Conservation (phyloP, 306 rosid species). For the Prunus persica region DNA sequence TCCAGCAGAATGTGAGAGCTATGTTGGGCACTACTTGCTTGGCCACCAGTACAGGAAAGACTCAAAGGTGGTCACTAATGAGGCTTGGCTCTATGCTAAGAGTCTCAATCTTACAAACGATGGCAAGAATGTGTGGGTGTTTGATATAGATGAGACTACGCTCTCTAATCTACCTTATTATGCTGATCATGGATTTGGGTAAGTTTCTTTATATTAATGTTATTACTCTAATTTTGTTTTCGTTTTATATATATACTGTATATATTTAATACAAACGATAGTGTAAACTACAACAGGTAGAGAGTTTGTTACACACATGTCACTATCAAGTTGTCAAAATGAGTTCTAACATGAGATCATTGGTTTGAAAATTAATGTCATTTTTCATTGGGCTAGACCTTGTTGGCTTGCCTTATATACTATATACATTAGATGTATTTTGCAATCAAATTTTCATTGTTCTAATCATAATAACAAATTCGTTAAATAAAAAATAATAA, state of each 20-base stretch:
- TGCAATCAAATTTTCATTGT: too few species aligned
- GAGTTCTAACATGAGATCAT: too few species aligned
- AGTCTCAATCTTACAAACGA: conserved; percentile 14
- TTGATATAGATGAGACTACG: conserved; percentile 53
- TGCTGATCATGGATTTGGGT: conserved; percentile 55
- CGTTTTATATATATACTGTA: neutral
- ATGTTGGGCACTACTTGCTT: conserved; percentile 45
- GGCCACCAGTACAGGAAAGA: conserved; percentile 44
- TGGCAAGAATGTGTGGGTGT: conserved; percentile 35
- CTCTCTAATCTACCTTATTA: conserved; percentile 61
- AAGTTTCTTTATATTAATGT: neutral
- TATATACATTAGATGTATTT: too few species aligned
- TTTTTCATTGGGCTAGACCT: too few species aligned
- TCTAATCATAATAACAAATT: too few species aligned
- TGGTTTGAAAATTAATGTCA: too few species aligned
- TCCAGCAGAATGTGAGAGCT: conserved; percentile 38
- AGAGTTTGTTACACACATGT: too few species aligned
- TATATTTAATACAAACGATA: too few species aligned
- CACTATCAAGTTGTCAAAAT: too few species aligned
- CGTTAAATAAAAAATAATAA: too few species aligned
- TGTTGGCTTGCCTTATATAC: too few species aligned
- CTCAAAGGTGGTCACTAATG: conserved; percentile 29
- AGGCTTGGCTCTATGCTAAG: conserved; percentile 26
- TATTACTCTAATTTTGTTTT: neutral
- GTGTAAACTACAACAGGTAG: too few species aligned